Conservation (phyloP, 169 alveolate species). For the Babesia sp. region DNA sequence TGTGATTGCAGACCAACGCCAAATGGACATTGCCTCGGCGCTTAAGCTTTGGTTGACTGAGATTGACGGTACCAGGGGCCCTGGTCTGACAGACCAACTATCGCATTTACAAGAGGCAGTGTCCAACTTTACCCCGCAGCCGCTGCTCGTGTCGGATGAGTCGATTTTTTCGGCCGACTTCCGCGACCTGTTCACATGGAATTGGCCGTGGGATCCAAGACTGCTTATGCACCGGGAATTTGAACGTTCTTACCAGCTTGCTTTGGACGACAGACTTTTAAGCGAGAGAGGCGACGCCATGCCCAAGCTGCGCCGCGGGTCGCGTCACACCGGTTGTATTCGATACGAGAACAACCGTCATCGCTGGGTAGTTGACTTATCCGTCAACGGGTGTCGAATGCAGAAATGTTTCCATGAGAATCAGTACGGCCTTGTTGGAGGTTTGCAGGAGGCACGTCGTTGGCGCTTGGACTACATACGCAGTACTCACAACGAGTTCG, state of each 20-base stretch:
- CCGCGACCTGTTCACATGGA: slow-evolving; percentile 21
- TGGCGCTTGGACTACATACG: slow-evolving; percentile 61
- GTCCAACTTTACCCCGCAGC: slow-evolving; percentile 17
- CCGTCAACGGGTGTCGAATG: slow-evolving; percentile 56
- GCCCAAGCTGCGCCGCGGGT: slow-evolving; percentile 1
- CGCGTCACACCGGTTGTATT: slow-evolving; percentile 63
- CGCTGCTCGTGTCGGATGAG: slow-evolving; percentile 16
- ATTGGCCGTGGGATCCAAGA: slow-evolving; percentile 32
- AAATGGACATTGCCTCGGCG: slow-evolving; percentile 5
- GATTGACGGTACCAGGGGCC: slow-evolving; percentile 1
- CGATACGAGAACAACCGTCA: slow-evolving; percentile 61
- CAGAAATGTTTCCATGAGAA: slow-evolving; percentile 71
- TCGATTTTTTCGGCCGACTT: slow-evolving; percentile 20
- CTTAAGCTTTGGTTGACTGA: slow-evolving; percentile 26
- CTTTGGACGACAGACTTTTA: background rate
- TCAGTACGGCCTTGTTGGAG: slow-evolving; percentile 60
- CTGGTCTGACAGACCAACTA: slow-evolving; percentile 20
- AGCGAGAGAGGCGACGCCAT: background rate
- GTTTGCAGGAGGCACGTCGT: slow-evolving; percentile 57
- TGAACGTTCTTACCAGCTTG: background rate
- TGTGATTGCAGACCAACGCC: slow-evolving; percentile 6
- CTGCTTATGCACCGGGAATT: background rate
- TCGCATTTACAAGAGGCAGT: slow-evolving; percentile 21
- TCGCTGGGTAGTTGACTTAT: slow-evolving; percentile 67
- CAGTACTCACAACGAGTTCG: slow-evolving; percentile 6